Percentiles rank a stretch among this genome's conserved stretches.
These are phyloP conservation scores for Diaporthe sp. DNA, from an alignment of 2,329 filamentous ascomycete genomes.

Conservation along the genomic window DNA sequence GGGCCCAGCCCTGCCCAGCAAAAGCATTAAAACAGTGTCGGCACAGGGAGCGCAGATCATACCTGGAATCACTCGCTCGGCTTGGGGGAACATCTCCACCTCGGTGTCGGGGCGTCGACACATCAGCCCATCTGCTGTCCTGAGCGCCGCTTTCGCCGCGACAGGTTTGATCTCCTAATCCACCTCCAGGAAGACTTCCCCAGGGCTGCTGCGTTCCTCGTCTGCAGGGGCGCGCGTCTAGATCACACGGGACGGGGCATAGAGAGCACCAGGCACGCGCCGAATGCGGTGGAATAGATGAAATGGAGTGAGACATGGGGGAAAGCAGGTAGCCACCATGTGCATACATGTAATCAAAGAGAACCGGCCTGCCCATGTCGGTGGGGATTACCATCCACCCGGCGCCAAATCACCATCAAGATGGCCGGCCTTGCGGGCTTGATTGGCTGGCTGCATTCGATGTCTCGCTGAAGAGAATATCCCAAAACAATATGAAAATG, in stretches of 20 bases:
- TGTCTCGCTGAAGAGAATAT: background rate
- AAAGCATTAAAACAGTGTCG: background rate
- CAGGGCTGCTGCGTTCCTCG: background rate
- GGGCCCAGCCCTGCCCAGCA: background rate
- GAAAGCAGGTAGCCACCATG: background rate
- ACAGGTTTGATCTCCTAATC: background rate
- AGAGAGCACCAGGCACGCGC: constrained; percentile 13
- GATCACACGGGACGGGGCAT: background rate
- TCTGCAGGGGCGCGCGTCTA: constrained; percentile 1
- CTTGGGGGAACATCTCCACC: background rate
- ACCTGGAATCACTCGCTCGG: background rate
- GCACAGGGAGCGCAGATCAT: background rate
- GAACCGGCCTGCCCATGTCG: background rate
- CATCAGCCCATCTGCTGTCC: background rate
- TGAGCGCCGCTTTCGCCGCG: background rate
- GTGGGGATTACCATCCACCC: constrained; percentile 10
- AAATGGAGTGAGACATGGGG: constrained; percentile 24
- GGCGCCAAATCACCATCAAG: constrained; percentile 25
- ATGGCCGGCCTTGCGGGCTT: background rate
- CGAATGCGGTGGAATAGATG: constrained; percentile 12
- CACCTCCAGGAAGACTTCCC: background rate
- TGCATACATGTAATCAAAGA: constrained; percentile 12
- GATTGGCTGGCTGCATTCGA: constrained; percentile 6
- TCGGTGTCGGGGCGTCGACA: background rate
- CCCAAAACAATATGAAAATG: background rate